These are phyloP conservation scores for Breviolum minutum DNA, from an alignment of 73 alveolate species.

Conservation along the genomic window DNA sequence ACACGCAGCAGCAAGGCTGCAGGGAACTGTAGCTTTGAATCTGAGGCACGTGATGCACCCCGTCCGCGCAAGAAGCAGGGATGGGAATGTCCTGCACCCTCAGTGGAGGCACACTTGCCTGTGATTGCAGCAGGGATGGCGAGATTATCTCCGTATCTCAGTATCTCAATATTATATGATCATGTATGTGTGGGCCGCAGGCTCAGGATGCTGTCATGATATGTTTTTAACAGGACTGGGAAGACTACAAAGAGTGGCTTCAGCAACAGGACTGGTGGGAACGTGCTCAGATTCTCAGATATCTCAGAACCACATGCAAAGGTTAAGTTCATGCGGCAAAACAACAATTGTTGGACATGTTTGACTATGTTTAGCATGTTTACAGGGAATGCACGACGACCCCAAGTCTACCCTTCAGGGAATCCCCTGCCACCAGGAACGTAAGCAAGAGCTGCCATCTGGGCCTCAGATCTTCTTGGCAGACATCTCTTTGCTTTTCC, in stretches of 20 bases:
- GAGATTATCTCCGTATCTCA: no score
- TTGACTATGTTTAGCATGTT: no score
- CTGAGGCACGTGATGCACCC: conserved; percentile 70
- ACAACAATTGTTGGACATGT: no score
- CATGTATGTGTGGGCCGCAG: background rate
- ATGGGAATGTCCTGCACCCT: conserved; percentile 94
- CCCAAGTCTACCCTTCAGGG: no score
- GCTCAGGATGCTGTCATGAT: background rate
- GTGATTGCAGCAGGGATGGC: background rate
- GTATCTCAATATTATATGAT: no score
- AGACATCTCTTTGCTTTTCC: conserved; percentile 79
- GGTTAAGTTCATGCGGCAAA: background rate
- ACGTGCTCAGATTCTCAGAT: no score
- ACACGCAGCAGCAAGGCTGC: background rate
- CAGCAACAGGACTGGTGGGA: conserved; percentile 68
- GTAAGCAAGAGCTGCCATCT: conserved; percentile 85
- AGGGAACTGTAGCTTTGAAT: background rate
- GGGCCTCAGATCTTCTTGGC: conserved; percentile 93
- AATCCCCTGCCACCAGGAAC: conserved; percentile 3
- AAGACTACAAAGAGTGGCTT: conserved; percentile 88
- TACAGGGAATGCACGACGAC: no score
- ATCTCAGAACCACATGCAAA: background rate
- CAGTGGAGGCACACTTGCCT: conserved; percentile 25
- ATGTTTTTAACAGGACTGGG: conserved; percentile 47
- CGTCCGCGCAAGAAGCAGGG: conserved; percentile 91